A percentile compares a stretch with the other conserved stretches of the same genome.
Evolutionary conservation across 1,284 basidiomycete genomes (phyloP).

Genomic region (Porogramme epimiltina): DNA sequence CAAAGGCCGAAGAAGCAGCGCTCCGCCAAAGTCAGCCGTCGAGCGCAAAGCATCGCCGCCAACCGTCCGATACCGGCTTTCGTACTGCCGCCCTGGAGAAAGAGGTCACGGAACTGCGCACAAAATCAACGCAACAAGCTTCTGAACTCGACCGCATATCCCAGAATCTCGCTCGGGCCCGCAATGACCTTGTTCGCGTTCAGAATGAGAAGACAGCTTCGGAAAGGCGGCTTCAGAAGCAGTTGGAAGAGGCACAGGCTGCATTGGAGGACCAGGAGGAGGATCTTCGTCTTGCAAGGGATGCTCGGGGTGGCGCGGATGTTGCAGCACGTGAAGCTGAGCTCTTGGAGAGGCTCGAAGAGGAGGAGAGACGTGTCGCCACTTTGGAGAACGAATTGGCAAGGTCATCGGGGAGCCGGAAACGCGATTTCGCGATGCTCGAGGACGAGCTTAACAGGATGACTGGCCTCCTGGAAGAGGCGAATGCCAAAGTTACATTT

Average conservation of each 20-base stretch:
- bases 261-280: conserved; percentile 56
- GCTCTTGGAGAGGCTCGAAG: conserved; percentile 27
- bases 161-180: conserved; percentile 49
- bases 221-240: conserved; percentile 45
- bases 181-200: conserved; percentile 48
- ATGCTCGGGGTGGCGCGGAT: conserved; percentile 19
- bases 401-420: conserved; percentile 15
- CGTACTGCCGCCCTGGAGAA: conserved; percentile 52
- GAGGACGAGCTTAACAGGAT: conserved; percentile 35
- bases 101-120: conserved; percentile 50
- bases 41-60: conserved; percentile 36
- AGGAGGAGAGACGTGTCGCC: conserved; percentile 22
- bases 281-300: conserved; percentile 49
- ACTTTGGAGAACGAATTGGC: conserved; percentile 29
- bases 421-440: conserved; percentile 21
- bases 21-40: conserved; percentile 35
- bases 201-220: conserved; percentile 63
- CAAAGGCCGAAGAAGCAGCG: conserved; percentile 25
- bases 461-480: conserved; percentile 44
- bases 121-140: conserved; percentile 44
- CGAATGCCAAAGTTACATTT: conserved; percentile 41
- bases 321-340: conserved; percentile 20
- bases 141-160: conserved; percentile 41
- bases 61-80: conserved; percentile 51
- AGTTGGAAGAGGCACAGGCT: conserved; percentile 45